phyloP scores from a whole-genome alignment of 78 protist genomes.

The Pelomyxa schiedti region DNA sequence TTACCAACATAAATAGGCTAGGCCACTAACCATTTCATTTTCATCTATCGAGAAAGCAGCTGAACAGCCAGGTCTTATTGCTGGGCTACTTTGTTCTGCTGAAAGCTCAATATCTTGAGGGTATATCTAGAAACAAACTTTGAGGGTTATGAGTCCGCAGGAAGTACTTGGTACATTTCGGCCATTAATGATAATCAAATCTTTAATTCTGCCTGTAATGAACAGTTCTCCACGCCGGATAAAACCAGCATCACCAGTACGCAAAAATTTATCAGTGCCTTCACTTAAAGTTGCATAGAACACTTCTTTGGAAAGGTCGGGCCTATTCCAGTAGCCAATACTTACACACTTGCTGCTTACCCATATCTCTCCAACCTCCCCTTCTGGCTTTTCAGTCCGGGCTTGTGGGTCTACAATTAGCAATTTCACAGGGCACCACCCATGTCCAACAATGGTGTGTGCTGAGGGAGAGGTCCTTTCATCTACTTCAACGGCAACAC shows the following conservation, averaged over 20 bases:
- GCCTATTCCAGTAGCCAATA: constrained; percentile 23
- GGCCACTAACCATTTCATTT: too few relatives aligned
- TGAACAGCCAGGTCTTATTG: background rate
- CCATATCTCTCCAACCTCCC: constrained; percentile 5
- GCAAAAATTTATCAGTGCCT: background rate
- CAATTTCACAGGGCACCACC: too few relatives aligned
- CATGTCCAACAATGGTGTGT: too few relatives aligned
- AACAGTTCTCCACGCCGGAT: background rate
- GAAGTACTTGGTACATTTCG: too few relatives aligned
- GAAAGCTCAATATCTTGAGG: background rate
- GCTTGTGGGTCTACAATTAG: background rate
- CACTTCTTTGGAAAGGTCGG: background rate
- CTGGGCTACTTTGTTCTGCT: background rate
- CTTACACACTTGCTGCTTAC: constrained; percentile 8
- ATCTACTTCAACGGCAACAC: background rate
- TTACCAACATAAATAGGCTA: too few relatives aligned
- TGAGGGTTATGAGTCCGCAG: too few relatives aligned
- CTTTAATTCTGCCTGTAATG: background rate
- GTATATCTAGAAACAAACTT: too few relatives aligned
- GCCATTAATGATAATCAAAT: background rate
- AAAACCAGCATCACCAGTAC: constrained; percentile 32
- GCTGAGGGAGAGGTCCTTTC: background rate
- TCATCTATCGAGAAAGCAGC: background rate
- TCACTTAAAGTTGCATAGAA: constrained; percentile 13
- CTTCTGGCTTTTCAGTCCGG: background rate